Percentiles rank a stretch among this genome's conserved stretches.
These are phyloP conservation scores for Trametes versicolor DNA, from an alignment of 1,284 basidiomycete species.

Conservation along the genomic window DNA sequence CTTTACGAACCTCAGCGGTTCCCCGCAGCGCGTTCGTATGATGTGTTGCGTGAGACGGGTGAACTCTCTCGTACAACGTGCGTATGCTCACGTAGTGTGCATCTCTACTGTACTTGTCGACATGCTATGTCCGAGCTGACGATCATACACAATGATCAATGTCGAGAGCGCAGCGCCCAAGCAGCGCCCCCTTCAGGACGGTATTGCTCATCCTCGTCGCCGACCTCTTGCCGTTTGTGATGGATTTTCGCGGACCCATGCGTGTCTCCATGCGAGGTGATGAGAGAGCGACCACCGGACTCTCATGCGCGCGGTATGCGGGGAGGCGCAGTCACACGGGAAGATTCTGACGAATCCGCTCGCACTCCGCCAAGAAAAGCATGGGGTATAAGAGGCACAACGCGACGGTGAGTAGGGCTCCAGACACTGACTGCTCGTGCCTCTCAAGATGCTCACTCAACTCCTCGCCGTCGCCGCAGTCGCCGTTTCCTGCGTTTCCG, in stretches of 20 bases:
- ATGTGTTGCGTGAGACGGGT: not conserved
- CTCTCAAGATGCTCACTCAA: slow-evolving; percentile 20
- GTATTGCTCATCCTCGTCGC: not conserved
- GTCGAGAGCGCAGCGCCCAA: too few relatives aligned
- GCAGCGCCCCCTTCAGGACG: not conserved
- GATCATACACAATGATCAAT: too few relatives aligned
- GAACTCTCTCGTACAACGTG: not conserved
- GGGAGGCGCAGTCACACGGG: slow-evolving; percentile 17
- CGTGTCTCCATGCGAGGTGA: not conserved
- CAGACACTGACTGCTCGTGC: not conserved
- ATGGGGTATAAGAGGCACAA: slow-evolving; percentile 17
- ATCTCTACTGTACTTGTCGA: not conserved
- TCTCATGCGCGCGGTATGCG: slow-evolving; percentile 13
- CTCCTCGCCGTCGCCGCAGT: slow-evolving; percentile 16
- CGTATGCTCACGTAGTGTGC: not conserved
- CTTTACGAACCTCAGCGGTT: not conserved
- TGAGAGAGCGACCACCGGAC: slow-evolving; percentile 14
- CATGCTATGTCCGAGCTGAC: not conserved
- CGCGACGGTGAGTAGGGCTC: not conserved
- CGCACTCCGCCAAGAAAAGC: slow-evolving; percentile 20
- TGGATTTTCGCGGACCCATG: not conserved
- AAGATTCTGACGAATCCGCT: slow-evolving; percentile 6
- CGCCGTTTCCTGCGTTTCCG: slow-evolving; percentile 21
- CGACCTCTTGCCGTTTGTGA: not conserved
- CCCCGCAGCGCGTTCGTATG: not conserved